phyloP scores from a whole-genome alignment of 164 flowering plant genomes.

The Piper longum region DNA sequence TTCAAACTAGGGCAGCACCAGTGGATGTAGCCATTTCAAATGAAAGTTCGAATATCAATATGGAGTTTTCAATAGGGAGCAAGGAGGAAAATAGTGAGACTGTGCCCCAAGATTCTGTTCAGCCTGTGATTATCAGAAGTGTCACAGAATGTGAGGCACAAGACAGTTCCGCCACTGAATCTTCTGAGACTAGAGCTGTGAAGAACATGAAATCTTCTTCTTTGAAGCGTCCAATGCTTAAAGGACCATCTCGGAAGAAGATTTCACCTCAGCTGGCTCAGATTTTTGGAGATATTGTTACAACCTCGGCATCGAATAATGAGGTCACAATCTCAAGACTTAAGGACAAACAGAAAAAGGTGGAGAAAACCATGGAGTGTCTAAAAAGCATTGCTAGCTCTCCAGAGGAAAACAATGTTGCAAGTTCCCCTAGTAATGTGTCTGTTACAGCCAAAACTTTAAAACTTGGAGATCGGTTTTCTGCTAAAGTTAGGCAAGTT shows the following conservation, averaged over 20 bases:
- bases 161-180: constrained; percentile 26
- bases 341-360: constrained; percentile 3
- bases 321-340: constrained; percentile 9
- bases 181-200: constrained; percentile 1
- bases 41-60: constrained; percentile 14
- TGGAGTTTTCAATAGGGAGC: constrained; percentile 11
- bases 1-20: constrained; percentile 10
- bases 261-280: constrained; percentile 5
- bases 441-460: constrained; percentile 29
- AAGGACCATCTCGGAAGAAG: constrained; percentile 5
- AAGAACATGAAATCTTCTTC: constrained; percentile 7
- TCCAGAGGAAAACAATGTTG: constrained; percentile 1
- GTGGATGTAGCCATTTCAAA: constrained; percentile 13
- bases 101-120: constrained; percentile 10
- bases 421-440: constrained; percentile 10
- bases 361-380: not conserved
- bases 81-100: constrained; percentile 9
- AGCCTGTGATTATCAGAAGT: constrained; percentile 66
- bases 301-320: constrained; percentile 2
- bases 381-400: not conserved
- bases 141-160: constrained; percentile 79
- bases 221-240: constrained; percentile 5
- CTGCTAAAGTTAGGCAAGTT: constrained; percentile 57
- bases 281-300: constrained; percentile 2
- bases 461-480: constrained; percentile 49